phyloP scores from a whole-genome alignment of 1,139 yeast species.

The Komagataea norvegica region DNA sequence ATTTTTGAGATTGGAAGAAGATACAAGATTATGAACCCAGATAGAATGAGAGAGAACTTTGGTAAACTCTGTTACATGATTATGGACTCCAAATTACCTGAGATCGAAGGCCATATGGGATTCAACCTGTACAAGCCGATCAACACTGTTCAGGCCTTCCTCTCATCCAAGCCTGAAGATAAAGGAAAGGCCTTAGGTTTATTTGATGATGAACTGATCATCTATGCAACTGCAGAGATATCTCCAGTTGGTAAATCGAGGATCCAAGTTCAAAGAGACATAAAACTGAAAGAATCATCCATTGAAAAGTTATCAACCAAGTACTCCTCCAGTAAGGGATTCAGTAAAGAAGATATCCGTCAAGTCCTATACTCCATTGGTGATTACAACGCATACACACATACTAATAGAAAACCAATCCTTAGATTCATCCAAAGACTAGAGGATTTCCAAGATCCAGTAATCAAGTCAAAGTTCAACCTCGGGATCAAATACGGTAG shows the following conservation, averaged over 20 bases:
- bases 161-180: slow-evolving; percentile 35
- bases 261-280: slow-evolving; percentile 46
- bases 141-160: slow-evolving; percentile 49
- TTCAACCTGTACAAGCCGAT: slow-evolving; percentile 69
- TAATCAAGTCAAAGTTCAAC: slow-evolving; percentile 36
- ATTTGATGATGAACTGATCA: slow-evolving; percentile 50
- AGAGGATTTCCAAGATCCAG: slow-evolving; percentile 44
- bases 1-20: slow-evolving; percentile 73
- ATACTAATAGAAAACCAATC: slow-evolving; percentile 62
- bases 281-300: slow-evolving; percentile 56
- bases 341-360: slow-evolving; percentile 52
- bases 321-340: slow-evolving; percentile 31
- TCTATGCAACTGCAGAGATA: slow-evolving; percentile 62
- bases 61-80: slow-evolving; percentile 76
- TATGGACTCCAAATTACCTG: slow-evolving; percentile 72
- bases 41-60: slow-evolving; percentile 65
- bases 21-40: slow-evolving; percentile 76
- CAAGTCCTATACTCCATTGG: slow-evolving; percentile 70
- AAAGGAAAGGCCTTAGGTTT: slow-evolving; percentile 37
- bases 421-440: slow-evolving; percentile 51
- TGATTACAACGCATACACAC: slow-evolving; percentile 67
- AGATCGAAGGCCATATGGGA: slow-evolving; percentile 60
- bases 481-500: slow-evolving; percentile 60
- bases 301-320: slow-evolving; percentile 51
- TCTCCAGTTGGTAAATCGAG: slow-evolving; percentile 52